Evolutionary conservation across 2,329 filamentous ascomycete genomes (phyloP), one percentile per base, ranked within the genome.

Genomic region (Zymoseptoria crescenta): DNA sequence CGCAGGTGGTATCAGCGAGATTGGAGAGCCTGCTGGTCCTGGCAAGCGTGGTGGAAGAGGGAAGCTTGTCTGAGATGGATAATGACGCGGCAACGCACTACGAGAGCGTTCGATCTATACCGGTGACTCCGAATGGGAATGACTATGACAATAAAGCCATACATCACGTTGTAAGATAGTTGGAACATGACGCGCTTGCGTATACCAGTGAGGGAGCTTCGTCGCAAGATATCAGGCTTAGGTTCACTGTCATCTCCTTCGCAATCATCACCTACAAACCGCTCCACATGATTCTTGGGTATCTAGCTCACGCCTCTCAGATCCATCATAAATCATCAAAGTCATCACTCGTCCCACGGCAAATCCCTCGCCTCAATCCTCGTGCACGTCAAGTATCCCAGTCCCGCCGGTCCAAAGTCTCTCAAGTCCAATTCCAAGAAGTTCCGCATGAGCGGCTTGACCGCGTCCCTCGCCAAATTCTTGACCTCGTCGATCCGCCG

Each of bases 401-500:
- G 66, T 4, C 79, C 77, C 13, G 59, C 64, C 20, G 65, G 62
- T 4, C 66, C 69, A 60, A 70, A 67, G 52, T 64, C 66, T 29
- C 66, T 61, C 56, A 90, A 73, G 71, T 96, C 91, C 53, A 96
- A 80, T 74, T 96, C 89, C 10, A 96, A 80, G 56, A 86, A 88
- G 70, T 89, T 94, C 55, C 87, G 83, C 87, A 95, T 95, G 10
- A 96, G 77, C 3, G 92, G 92, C 59, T 87, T 86, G 7, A 96
- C 92, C 16, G 88, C 80, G 68, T 96, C 90, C 56, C 88, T 81
- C 6, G 92, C 93, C 70, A 93, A 82, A 58, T 83, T 82, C 76
- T 96, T 96, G 57, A 96, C 80, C 77, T 96, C 92, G 60, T 96
- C 91, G 65, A 96, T 82, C 58, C 91, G 83, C 69, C 88, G 85